A percentile compares a stretch with the other conserved stretches of the same genome.
These are phyloP conservation scores for Cucurbita pepo DNA, from an alignment of 306 rosid species.

Conservation along the genomic window DNA sequence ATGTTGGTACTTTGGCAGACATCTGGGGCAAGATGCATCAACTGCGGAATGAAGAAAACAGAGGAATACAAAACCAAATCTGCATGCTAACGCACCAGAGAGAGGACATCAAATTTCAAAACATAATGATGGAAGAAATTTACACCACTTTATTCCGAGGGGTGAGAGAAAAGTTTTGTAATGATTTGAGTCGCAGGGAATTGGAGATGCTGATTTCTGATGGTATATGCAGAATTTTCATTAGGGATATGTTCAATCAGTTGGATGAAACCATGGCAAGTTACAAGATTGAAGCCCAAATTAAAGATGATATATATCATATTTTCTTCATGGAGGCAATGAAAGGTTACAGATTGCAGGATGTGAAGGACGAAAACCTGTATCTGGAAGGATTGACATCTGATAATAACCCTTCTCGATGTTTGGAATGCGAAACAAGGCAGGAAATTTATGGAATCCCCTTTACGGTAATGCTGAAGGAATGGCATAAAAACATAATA, in stretches of 20 bases:
- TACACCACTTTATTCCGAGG: constrained; percentile 14
- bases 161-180: constrained; percentile 8
- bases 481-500: constrained; percentile 20
- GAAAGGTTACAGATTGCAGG: not conserved
- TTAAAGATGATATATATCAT: constrained; percentile 25
- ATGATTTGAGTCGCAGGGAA: constrained; percentile 8
- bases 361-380: too few relatives aligned
- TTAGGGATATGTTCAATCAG: constrained; percentile 23
- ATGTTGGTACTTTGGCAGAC: constrained; percentile 13
- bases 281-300: constrained; percentile 21
- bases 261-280: constrained; percentile 23
- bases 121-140: constrained; percentile 12
- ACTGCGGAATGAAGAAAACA: constrained; percentile 8
- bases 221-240: constrained; percentile 9
- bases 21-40: constrained; percentile 22
- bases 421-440: constrained; percentile 4
- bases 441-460: not conserved
- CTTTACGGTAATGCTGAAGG: not conserved
- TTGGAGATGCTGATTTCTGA: constrained; percentile 27
- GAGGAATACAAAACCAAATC: constrained; percentile 10
- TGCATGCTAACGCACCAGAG: constrained; percentile 12
- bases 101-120: constrained; percentile 13
- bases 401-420: too few relatives aligned
- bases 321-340: constrained; percentile 16
- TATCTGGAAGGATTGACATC: too few relatives aligned